Evolutionary conservation across 2,329 filamentous ascomycete species (phyloP), one percentile per base, ranked within the genome.

Genomic region (Annulohypoxylon truncatum): DNA sequence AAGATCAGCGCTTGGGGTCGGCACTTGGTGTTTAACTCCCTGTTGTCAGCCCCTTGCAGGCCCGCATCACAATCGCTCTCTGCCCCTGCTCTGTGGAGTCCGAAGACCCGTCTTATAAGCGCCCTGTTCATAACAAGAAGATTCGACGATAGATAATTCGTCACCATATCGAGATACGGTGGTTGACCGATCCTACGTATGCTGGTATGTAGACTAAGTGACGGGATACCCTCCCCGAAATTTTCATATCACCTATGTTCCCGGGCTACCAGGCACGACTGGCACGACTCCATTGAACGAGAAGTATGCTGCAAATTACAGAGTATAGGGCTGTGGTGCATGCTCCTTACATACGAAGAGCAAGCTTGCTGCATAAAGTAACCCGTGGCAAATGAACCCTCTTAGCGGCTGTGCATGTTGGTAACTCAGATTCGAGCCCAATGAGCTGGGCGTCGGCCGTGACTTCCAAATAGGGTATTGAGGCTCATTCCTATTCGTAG

Each of bases 21-120:
- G 61, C n/a, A 61, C 57, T 44, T 51, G 61, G 61, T 42, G 44
- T n/a, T 18, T 15, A 12, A 48, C 38, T 31, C 47, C 31, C 40
- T 44, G 55, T 22, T 48, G 35, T 42, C 46, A 4, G 44, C 47
- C 64, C 71, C 69, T 71, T 71, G 61, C 69, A 68, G 67, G n/a
- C n/a, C 35, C 31, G 52, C 46, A 61, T 35, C 62, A 22, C 40
- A 8, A 44, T 62, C 52, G 40, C 31, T 6, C 42, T 64, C 35
- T 35, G 65, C 51, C 44, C 66, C 50, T 65, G 64, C 38, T 55
- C 64, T 51, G 51, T 58, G 56, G 46, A 61, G 52, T 50, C 50
- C 57, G 40, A 24, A 28, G 46, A 33, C 28, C 59, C 55, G 22
- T 55, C 50, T 52, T 64, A 59, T 57, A 58, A 35, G 54, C 20